These are phyloP conservation scores for Dichotomocladium elegans DNA, from an alignment of 371 early-diverging fungal genomes.

Conservation along the genomic window DNA sequence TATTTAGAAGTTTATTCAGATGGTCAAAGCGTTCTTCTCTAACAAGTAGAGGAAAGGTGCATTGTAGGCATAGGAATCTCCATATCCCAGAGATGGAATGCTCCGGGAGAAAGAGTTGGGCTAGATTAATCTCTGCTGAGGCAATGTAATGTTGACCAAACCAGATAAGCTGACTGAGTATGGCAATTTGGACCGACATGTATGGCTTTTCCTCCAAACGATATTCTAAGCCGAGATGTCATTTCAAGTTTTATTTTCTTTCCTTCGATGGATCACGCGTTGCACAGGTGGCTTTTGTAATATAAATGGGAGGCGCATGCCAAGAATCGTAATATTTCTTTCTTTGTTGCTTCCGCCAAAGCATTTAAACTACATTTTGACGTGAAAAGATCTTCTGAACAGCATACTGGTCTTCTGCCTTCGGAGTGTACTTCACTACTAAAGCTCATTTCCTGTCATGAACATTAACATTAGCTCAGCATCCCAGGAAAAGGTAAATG, in stretches of 20 bases:
- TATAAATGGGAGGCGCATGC: too few species aligned
- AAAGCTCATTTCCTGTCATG: neutral
- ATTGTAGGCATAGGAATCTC: neutral
- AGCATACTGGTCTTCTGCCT: neutral
- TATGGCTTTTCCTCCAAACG: too few species aligned
- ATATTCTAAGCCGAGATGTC: conserved; percentile 3
- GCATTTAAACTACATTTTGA: too few species aligned
- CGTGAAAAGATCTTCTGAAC: neutral
- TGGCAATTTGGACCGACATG: too few species aligned
- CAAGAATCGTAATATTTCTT: too few species aligned
- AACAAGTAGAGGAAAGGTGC: neutral
- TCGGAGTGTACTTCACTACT: neutral
- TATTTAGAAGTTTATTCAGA: conserved; percentile 7
- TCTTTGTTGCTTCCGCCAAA: too few species aligned
- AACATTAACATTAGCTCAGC: neutral
- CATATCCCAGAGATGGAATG: neutral
- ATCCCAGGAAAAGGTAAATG: too few species aligned
- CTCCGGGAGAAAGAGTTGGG: too few species aligned
- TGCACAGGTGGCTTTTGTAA: conserved; percentile 10
- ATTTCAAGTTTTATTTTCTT: conserved; percentile 3
- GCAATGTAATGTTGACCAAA: too few species aligned
- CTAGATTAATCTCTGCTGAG: too few species aligned
- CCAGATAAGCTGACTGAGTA: too few species aligned
- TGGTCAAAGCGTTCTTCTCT: conserved; percentile 15
- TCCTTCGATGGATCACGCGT: conserved; percentile 12